Evolutionary conservation across 306 rosid species (phyloP).

Genomic region (Mimosa bimucronata): DNA sequence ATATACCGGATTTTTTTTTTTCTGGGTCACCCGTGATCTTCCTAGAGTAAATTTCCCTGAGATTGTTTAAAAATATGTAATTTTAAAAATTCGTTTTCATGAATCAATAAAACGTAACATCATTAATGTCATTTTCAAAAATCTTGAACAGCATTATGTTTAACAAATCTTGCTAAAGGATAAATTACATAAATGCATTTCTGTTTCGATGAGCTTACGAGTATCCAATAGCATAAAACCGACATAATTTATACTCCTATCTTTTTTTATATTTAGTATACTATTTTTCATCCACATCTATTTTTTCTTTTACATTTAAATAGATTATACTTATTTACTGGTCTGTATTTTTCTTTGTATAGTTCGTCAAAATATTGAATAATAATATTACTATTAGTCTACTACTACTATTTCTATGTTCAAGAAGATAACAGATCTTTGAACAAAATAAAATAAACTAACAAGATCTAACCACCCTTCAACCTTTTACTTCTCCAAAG

Average conservation of each 20-base stretch:
- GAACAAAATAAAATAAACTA: neutral
- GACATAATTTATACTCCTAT: neutral
- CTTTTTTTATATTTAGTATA: neutral
- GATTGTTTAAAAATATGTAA: neutral
- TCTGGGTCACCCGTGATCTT: neutral
- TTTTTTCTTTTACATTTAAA: neutral
- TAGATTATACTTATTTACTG: neutral
- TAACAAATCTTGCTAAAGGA: neutral
- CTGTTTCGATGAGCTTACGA: neutral
- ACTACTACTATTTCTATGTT: neutral
- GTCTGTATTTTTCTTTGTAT: neutral
- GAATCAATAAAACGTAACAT: neutral
- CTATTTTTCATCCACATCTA: neutral
- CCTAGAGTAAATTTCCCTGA: neutral
- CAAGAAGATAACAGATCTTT: no score
- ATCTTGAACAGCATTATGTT: neutral
- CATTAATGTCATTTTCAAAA: neutral
- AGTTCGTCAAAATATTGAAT: neutral
- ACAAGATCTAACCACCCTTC: conserved; percentile 38
- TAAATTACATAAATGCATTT: neutral
- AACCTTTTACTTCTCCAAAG: conserved; percentile 11
- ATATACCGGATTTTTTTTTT: neutral
- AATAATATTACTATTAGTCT: neutral
- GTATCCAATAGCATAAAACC: neutral
- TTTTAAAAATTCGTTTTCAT: neutral